phyloP scores from a whole-genome alignment of 2,329 filamentous ascomycete species.

The Neopestalotiopsis rosae region DNA sequence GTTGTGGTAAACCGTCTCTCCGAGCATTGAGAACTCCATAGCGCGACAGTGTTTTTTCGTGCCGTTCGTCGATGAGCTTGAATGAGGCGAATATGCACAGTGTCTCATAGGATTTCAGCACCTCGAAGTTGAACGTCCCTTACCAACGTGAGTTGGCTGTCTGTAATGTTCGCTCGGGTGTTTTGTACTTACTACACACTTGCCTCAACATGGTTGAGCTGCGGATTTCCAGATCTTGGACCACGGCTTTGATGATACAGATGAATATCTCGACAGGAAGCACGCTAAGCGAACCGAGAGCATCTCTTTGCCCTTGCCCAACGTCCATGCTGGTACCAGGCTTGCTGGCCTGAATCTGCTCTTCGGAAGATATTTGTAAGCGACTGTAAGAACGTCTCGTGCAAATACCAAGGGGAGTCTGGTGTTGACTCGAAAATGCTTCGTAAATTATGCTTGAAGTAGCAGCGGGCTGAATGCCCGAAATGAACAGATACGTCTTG shows the following conservation, averaged over 20 bases:
- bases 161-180: neutral
- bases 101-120: neutral
- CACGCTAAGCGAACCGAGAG: neutral
- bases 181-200: neutral
- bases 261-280: neutral
- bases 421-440: no score
- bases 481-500: no score
- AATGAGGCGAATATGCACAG: neutral
- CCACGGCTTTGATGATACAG: neutral
- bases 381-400: no score
- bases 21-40: neutral
- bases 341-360: no score
- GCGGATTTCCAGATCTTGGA: neutral
- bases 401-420: no score
- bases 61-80: neutral
- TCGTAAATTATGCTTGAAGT: no score
- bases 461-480: no score
- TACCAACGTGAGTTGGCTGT: neutral
- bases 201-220: neutral
- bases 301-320: no score
- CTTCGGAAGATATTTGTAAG: no score
- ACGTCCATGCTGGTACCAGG: no score
- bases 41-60: no score
- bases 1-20: neutral
- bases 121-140: neutral